phyloP scores from a whole-genome alignment of 371 early-diverging fungal genomes.

The Mortierella sp. region DNA sequence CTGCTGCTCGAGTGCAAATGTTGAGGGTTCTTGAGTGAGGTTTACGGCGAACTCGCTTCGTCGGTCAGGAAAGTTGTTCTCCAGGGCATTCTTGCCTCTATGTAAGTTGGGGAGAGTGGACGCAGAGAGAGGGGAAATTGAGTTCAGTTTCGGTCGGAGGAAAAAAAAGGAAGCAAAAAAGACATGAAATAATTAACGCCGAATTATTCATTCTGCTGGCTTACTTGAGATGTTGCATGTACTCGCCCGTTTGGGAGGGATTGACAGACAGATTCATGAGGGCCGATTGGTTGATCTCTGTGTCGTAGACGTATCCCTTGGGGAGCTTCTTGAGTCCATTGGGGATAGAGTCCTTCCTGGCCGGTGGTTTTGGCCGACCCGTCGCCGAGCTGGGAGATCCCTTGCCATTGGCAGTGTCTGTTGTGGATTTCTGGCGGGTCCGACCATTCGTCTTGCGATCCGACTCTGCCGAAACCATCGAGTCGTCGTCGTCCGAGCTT shows the following conservation, averaged over 20 bases:
- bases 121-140: not conserved
- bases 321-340: conserved; percentile 53
- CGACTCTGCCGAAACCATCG: not conserved
- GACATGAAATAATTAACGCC: not conserved
- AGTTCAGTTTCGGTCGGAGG: not conserved
- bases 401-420: conserved; percentile 22
- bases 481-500: conserved; percentile 42
- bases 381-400: conserved; percentile 28
- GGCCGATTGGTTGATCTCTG: conserved; percentile 44
- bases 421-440: not conserved
- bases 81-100: conserved; percentile 32
- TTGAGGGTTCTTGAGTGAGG: conserved; percentile 30
- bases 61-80: conserved; percentile 44
- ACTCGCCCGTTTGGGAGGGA: conserved; percentile 47
- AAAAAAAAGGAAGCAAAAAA: not conserved
- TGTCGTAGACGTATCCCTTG: conserved; percentile 54
- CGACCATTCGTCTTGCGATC: not conserved
- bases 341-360: conserved; percentile 22
- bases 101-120: not conserved
- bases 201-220: not conserved
- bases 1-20: conserved; percentile 73
- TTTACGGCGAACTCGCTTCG: conserved; percentile 44
- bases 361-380: not conserved
- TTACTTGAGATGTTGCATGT: conserved; percentile 45
- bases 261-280: conserved; percentile 46